phyloP scores from a whole-genome alignment of 2,329 filamentous ascomycete genomes.

The Fusarium transvaalense region DNA sequence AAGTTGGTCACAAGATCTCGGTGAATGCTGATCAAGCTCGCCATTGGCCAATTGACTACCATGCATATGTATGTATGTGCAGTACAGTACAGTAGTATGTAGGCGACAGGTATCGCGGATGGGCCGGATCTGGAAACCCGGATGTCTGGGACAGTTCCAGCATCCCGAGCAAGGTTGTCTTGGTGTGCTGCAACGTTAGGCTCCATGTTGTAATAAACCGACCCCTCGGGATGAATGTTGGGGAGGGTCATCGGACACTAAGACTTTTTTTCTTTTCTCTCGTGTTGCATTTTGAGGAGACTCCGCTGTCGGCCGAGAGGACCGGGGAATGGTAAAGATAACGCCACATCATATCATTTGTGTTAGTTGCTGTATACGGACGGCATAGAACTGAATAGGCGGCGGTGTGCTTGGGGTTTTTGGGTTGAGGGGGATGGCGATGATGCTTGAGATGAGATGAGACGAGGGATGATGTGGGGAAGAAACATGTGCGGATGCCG shows the following conservation, averaged over 20 bases:
- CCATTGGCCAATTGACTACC: constrained; percentile 42
- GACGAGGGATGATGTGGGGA: constrained; percentile 29
- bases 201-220: constrained; percentile 34
- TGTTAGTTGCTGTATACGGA: neutral
- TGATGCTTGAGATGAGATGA: neutral
- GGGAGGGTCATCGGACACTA: constrained; percentile 45
- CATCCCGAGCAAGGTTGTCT: constrained; percentile 28
- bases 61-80: constrained; percentile 6
- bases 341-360: constrained; percentile 45
- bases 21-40: constrained; percentile 27
- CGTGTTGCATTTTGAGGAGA: constrained; percentile 15
- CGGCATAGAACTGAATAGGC: constrained; percentile 6
- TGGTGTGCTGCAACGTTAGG: constrained; percentile 6
- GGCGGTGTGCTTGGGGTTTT: constrained; percentile 32
- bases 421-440: neutral
- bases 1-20: constrained; percentile 32
- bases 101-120: constrained; percentile 34
- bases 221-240: constrained; percentile 40
- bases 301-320: constrained; percentile 33
- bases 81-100: neutral
- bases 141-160: constrained; percentile 43
- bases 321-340: constrained; percentile 9
- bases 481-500: constrained; percentile 15
- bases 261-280: constrained; percentile 25
- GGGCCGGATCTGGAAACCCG: constrained; percentile 48